Evolutionary conservation across 176 grass and related monocot genomes (phyloP), one percentile per base, ranked within the genome.

Genomic region (Guadua angustifolia): DNA sequence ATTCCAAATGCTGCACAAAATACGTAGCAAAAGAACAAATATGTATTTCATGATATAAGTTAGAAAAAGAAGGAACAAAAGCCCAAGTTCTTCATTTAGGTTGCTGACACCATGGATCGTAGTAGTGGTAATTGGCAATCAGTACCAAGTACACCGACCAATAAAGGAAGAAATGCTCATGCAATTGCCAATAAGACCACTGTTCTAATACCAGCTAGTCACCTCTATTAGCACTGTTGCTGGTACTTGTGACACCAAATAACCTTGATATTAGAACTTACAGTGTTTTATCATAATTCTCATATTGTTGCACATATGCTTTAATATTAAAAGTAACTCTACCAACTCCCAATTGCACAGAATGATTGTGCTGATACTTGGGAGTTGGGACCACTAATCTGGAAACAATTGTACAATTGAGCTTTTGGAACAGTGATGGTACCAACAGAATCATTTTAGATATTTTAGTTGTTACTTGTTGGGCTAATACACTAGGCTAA

Each of bases 331-430:
- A 58, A 84, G 61, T 15, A 73, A 71, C 58, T 56, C 78, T 81
- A 81, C n/a, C 14, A 85, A 81, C 18, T 75, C 40, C 45, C 39
- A 55, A 24, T 29, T 36, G 33, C 32, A 22, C 19, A 51, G 13
- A 75, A 56, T 75, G 35, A 9, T 75, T 65, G 33, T 42, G 32
- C 42, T 65, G 82, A 59, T 11, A 39, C 49, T 66, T 53, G 58
- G 36, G 61, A 84, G 71, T 66, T 53, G 58, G 36, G 61, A 84
- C 82, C 21, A 66, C 71, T 53, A 24, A 75, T 75, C 60, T 29
- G 33, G 45, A 75, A 76, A 84, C 21, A 84, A 53, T 43, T 75
- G 45, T 75, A 32, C 21, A 9, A 26, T 21, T 19, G 5, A 38
- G 49, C 59, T 84, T 73, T 33, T 50, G 56, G 42, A 35, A n/a